Conservation (phyloP, 306 rosid genomes). For the Gastrolobium villosum region DNA sequence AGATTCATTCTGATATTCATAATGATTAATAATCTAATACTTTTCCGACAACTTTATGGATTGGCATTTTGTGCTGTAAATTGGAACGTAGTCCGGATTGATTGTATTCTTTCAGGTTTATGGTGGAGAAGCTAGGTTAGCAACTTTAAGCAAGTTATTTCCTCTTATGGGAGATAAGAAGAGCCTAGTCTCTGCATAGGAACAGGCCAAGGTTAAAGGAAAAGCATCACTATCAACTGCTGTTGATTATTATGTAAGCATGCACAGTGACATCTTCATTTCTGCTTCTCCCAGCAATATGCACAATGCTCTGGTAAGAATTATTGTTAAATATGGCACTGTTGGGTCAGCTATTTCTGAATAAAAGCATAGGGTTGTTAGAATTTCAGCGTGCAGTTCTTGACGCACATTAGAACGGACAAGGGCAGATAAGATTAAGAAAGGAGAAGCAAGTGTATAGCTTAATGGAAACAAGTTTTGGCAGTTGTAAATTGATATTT, state of each 20-base stretch:
- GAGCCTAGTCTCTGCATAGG: constrained; percentile 78
- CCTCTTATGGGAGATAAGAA: constrained; percentile 95
- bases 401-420: constrained; percentile 86
- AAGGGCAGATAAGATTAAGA: constrained; percentile 84
- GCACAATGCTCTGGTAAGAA: constrained; percentile 97
- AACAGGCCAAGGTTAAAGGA: constrained; percentile 76
- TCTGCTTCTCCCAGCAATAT: constrained; percentile 99
- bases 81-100: constrained; percentile 27
- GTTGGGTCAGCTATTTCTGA: constrained; percentile 85
- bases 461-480: constrained; percentile 50
- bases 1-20: constrained; percentile 29
- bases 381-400: constrained; percentile 74
- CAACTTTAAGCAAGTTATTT: constrained; percentile 68
- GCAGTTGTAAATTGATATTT: constrained; percentile 32
- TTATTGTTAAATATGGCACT: constrained; percentile 62
- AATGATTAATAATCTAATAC: constrained; percentile 30
- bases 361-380: constrained; percentile 78
- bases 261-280: constrained; percentile 94
- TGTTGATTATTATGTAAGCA: constrained; percentile 86
- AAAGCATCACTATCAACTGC: constrained; percentile 95
- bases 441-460: constrained; percentile 86
- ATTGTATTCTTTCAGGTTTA: constrained; percentile 71
- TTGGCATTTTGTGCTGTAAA: constrained; percentile 6
- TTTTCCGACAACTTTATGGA: not conserved
- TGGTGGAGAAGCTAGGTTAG: constrained; percentile 94